A percentile compares a stretch with the other conserved stretches of the same genome.
phyloP scores from a whole-genome alignment of 257 asterid species.

The Gardenia jasminoides region DNA sequence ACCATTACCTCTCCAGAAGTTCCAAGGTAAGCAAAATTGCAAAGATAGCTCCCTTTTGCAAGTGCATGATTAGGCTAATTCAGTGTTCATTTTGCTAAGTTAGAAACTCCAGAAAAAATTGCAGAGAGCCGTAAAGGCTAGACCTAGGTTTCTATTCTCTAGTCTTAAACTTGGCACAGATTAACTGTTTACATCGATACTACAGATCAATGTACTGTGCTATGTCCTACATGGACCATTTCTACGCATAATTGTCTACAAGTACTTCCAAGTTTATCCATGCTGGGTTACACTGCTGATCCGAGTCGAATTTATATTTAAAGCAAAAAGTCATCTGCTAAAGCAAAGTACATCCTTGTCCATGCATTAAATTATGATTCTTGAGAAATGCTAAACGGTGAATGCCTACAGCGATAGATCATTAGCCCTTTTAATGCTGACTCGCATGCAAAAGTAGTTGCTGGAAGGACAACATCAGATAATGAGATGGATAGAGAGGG shows the following conservation, averaged over 20 bases:
- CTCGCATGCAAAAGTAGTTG: constrained; percentile 14
- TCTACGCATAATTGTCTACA: neutral
- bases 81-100: neutral
- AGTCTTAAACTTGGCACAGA: neutral
- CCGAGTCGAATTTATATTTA: neutral
- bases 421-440: neutral
- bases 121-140: neutral
- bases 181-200: neutral
- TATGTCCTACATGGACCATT: neutral
- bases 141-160: neutral
- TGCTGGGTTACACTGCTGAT: neutral
- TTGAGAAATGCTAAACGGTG: neutral
- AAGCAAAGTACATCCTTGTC: neutral
- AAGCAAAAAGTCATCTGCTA: constrained; percentile 1
- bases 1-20: constrained; percentile 60
- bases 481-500: neutral
- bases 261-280: neutral
- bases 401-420: neutral
- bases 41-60: neutral
- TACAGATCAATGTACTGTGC: constrained; percentile 1
- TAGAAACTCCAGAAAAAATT: neutral
- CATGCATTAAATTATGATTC: neutral
- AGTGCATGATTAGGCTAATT: neutral
- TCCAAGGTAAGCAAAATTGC: constrained; percentile 51
- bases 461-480: neutral